These are phyloP conservation scores for Coniochaeta pulveracea DNA, from an alignment of 2,329 filamentous ascomycete genomes.

Conservation along the genomic window DNA sequence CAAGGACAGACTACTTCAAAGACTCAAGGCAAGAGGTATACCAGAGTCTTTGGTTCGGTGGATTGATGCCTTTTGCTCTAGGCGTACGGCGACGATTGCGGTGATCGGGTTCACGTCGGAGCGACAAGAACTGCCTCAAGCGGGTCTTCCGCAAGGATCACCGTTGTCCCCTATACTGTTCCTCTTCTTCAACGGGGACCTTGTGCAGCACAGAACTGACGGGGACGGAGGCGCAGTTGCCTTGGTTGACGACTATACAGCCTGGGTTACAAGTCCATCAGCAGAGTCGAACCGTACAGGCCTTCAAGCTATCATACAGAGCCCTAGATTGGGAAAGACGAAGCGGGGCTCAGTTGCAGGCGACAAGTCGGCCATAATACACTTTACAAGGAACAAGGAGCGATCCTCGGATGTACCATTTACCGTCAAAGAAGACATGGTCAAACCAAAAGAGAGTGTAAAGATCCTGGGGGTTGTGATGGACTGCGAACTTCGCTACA, in stretches of 20 bases:
- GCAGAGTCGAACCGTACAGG: constrained; percentile 12
- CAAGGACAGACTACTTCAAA: constrained; percentile 5
- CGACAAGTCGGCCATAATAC: constrained; percentile 5
- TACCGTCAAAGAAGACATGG: constrained; percentile 11
- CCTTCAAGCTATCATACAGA: constrained; percentile 15
- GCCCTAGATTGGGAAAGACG: constrained; percentile 13
- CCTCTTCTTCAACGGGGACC: constrained; percentile 23
- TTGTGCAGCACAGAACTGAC: constrained; percentile 20
- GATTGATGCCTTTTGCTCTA: constrained; percentile 5
- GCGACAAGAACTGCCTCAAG: constrained; percentile 2
- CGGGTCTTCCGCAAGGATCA: constrained; percentile 5
- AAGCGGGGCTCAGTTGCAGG: constrained; percentile 9
- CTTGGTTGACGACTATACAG: constrained; percentile 17
- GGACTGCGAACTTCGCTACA: constrained; percentile 7
- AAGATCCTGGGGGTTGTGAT: constrained; percentile 7
- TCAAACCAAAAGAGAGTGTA: constrained; percentile 4
- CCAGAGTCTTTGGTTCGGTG: constrained; percentile 4
- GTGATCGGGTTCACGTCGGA: constrained; percentile 4
- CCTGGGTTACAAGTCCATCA: constrained; percentile 12
- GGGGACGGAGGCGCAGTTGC: constrained; percentile 14
- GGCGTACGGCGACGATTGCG: constrained; percentile 5
- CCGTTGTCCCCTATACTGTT: constrained; percentile 9
- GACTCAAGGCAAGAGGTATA: constrained; percentile 5
- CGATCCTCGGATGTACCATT: constrained; percentile 6
- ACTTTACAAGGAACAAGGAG: constrained; percentile 12